Base-by-base conservation (phyloP, 1,284 basidiomycete species). In the Rhizopogon hawkerae region DNA sequence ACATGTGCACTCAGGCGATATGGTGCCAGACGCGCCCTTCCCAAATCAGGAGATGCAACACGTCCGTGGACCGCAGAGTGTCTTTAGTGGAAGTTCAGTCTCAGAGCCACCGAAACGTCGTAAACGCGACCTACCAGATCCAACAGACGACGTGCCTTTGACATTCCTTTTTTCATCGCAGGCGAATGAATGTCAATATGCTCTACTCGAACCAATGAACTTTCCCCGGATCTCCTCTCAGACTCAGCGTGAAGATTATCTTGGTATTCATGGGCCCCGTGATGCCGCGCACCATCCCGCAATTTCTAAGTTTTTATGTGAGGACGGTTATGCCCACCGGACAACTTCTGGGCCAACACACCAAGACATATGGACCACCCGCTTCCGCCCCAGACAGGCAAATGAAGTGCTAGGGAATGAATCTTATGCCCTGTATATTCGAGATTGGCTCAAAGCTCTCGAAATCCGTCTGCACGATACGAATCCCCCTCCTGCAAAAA, bases 391-490 rank as follows among this genome's bases (percentile, higher is more conserved):
- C 6, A 75, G 72, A 46, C 67, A 71, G 33, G 87, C 91, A 1
- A 70, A 76, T 11, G 78, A 94, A 57, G 83, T 95, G 0, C 71
- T 97, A 0, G 90, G 89, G 7, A 96, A 95, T 62, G 83, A 89
- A 62, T 60, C 69, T 3, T 79, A 82, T 50, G 83, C 91, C 0
- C 60, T 73, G 13, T 92, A 88, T 66, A 74, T 96, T 36, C 79
- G 85, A 33, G 81, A 89, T 49, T 97, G 93, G 93, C 74, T 96
- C 46, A 67, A 68, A 24, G 80, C 85, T 13, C 72, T 87, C 7
- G 79, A 81, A 48, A 64, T 95, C 4, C 78, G 81, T 14, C 68
- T 79, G 10, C 37, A 34, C 13, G 29, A 50, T 14, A 54, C 43
- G 37, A 48, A 55, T 16, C 41, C 48, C 3, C 44, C 38, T 24